Conservation (phyloP, 495 filamentous ascomycete species). For the Cryomyces antarcticus region DNA sequence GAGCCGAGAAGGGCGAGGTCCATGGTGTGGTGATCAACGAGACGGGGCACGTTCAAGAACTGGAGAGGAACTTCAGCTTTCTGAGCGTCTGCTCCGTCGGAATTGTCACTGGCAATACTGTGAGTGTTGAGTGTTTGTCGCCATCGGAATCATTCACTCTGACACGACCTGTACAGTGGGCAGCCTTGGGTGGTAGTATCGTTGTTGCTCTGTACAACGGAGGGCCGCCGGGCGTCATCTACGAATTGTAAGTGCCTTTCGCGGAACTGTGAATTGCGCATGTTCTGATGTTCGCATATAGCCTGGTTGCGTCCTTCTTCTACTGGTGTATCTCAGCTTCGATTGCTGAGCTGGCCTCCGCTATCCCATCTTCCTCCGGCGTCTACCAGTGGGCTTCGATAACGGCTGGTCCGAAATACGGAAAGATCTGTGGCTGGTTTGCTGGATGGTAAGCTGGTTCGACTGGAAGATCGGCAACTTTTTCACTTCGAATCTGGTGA, state of each 20-base stretch:
- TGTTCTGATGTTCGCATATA: not conserved
- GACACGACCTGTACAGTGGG: not conserved
- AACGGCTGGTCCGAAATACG: slow-evolving; percentile 46
- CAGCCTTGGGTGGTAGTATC: not conserved
- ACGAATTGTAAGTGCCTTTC: not conserved
- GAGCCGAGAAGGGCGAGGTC: not conserved
- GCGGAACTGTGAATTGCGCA: not conserved
- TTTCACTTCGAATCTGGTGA: not conserved
- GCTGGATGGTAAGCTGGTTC: slow-evolving; percentile 27
- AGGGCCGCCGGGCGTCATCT: not conserved
- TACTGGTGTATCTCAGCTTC: slow-evolving; percentile 27
- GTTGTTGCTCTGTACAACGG: not conserved
- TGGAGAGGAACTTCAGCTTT: slow-evolving; percentile 39
- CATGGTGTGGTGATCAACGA: slow-evolving; percentile 26
- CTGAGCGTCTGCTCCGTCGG: slow-evolving; percentile 35
- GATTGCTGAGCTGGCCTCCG: slow-evolving; percentile 48
- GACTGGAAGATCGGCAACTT: no score
- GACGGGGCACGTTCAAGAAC: slow-evolving; percentile 35
- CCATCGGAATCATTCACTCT: slow-evolving; percentile 6
- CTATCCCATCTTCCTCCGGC: slow-evolving; percentile 60
- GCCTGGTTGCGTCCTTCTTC: slow-evolving; percentile 22
- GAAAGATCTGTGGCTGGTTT: slow-evolving; percentile 52
- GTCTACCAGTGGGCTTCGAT: slow-evolving; percentile 78
- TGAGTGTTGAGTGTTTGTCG: slow-evolving; percentile 35
- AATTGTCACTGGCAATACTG: slow-evolving; percentile 35